Evolutionary conservation across 108 stramenopile species (phyloP).

Genomic region (Nannochloropsis salina): DNA sequence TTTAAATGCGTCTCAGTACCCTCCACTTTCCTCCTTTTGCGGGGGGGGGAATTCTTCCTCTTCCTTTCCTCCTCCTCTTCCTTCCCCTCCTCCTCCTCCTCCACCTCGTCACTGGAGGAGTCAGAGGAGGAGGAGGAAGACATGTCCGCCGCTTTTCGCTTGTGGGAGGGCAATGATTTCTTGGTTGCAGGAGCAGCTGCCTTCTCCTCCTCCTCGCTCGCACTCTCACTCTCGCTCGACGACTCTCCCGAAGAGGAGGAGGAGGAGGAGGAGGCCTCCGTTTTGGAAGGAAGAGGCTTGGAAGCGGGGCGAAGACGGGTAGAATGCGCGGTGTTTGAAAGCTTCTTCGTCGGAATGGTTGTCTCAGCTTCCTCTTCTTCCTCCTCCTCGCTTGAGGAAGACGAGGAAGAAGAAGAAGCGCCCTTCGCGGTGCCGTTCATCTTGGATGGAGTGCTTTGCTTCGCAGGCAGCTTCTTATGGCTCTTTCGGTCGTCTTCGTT

Average conservation of each 20-base stretch:
- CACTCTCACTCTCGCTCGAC: constrained; percentile 22
- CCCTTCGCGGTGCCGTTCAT: background rate
- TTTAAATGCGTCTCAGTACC: background rate
- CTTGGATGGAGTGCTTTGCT: background rate
- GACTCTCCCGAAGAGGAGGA: background rate
- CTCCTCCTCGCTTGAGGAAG: background rate
- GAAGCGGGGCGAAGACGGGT: no score
- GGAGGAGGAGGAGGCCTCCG: background rate
- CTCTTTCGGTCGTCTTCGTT: background rate
- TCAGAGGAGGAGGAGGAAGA: constrained; percentile 7
- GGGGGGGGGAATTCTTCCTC: constrained; percentile 10
- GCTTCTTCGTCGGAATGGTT: background rate
- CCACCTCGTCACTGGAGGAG: constrained; percentile 5
- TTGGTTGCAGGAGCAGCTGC: background rate
- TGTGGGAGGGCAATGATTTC: background rate
- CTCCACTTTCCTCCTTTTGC: constrained; percentile 26
- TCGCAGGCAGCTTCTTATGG: background rate
- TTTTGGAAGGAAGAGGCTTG: background rate
- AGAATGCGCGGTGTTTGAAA: no score
- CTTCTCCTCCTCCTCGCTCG: constrained; percentile 20
- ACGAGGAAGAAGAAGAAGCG: background rate
- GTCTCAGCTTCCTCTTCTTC: background rate
- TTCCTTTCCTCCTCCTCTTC: constrained; percentile 34
- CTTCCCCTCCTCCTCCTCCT: constrained; percentile 27
- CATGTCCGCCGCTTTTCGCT: constrained; percentile 24